Evolutionary conservation across 1,284 basidiomycete species (phyloP).

Genomic region (Papiliotrema terrestris): DNA sequence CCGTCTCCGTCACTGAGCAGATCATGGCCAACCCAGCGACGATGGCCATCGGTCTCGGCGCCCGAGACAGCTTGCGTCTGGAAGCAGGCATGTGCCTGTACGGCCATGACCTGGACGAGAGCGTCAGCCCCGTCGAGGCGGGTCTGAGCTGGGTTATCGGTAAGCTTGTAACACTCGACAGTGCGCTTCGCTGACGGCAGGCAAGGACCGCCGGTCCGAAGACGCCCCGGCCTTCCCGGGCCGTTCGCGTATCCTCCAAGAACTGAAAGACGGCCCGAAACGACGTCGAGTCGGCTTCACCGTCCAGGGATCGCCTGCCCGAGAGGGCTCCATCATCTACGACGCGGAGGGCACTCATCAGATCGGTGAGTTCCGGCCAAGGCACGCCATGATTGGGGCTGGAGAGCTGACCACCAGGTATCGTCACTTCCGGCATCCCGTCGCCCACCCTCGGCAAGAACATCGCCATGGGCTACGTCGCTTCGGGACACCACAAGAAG

Average conservation of each 20-base stretch:
- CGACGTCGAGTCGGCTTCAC: slow-evolving; percentile 79
- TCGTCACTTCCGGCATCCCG: slow-evolving; percentile 91
- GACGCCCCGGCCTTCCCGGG: slow-evolving; percentile 69
- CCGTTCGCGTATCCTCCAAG: slow-evolving; percentile 68
- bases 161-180: slow-evolving; percentile 42
- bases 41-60: slow-evolving; percentile 84
- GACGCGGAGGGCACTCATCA: slow-evolving; percentile 56
- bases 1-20: slow-evolving; percentile 66
- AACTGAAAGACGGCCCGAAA: slow-evolving; percentile 75
- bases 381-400: slow-evolving; percentile 7
- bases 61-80: slow-evolving; percentile 85
- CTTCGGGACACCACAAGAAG: slow-evolving; percentile 80
- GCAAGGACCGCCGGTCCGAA: slow-evolving; percentile 67
- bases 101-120: slow-evolving; percentile 88
- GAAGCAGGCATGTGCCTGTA: slow-evolving; percentile 99
- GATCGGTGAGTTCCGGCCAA: slow-evolving; percentile 54
- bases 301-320: slow-evolving; percentile 79
- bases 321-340: slow-evolving; percentile 80
- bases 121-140: slow-evolving; percentile 81
- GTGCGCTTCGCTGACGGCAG: slow-evolving; percentile 44
- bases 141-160: slow-evolving; percentile 90
- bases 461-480: slow-evolving; percentile 93
- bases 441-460: slow-evolving; percentile 86
- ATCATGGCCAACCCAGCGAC: slow-evolving; percentile 64
- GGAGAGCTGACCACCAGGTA: slow-evolving; percentile 51